These are phyloP conservation scores for Aspergillus sp. DNA, from an alignment of 2,329 filamentous ascomycete genomes.

Conservation along the genomic window DNA sequence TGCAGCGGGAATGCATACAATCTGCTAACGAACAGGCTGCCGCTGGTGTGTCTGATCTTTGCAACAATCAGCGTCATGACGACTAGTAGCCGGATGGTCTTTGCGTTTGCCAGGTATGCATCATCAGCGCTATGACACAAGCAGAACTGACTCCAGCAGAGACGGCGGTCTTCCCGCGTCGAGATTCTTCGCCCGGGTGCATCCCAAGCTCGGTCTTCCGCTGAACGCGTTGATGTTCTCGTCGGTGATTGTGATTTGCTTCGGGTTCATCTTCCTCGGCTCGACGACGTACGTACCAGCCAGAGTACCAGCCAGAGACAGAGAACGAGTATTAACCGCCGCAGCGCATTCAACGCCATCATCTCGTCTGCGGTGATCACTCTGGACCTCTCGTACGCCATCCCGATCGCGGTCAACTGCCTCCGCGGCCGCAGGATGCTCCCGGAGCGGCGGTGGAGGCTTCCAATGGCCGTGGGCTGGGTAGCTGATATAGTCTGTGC, in stretches of 20 bases:
- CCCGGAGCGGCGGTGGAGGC: conserved; percentile 49
- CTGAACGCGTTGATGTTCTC: conserved; percentile 57
- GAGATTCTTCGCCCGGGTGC: conserved; percentile 50
- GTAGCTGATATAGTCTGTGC: conserved; percentile 41
- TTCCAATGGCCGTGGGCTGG: conserved; percentile 50
- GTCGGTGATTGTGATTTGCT: conserved; percentile 52
- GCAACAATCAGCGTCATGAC: conserved; percentile 2
- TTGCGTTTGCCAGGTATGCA: conserved; percentile 1
- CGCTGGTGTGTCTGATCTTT: conserved; percentile 1
- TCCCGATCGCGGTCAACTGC: conserved; percentile 61
- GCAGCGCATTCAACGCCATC: conserved; percentile 60
- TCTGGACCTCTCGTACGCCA: conserved; percentile 62
- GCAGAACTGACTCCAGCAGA: conserved; percentile 17
- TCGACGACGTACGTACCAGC: conserved; percentile 36
- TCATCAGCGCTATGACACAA: background rate
- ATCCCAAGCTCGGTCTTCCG: conserved; percentile 52
- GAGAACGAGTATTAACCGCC: too few species aligned
- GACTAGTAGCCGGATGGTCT: conserved; percentile 2
- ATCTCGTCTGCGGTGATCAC: conserved; percentile 62
- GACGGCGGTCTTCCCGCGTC: conserved; percentile 59
- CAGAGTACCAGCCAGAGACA: too few species aligned
- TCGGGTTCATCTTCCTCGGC: conserved; percentile 60
- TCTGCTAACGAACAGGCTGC: background rate
- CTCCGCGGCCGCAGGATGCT: conserved; percentile 56
- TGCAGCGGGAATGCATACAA: background rate